Evolutionary conservation across 345 rosid genomes (phyloP).

Genomic region (Tarenaya hassleriana): DNA sequence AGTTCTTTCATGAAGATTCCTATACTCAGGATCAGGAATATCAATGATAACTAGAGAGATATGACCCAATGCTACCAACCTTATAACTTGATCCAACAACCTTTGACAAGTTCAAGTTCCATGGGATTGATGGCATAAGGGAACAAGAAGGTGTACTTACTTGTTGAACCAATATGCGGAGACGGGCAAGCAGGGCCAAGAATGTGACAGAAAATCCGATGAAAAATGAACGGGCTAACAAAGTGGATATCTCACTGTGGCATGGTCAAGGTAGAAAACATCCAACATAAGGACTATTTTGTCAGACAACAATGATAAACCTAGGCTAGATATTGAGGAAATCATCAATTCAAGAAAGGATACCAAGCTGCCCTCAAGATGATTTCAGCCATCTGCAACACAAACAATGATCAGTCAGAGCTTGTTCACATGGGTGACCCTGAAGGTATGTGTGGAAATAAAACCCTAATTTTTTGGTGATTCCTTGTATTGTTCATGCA

Average conservation of each 20-base stretch:
- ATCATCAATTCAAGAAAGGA: constrained; percentile 25
- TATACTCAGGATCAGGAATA: no score
- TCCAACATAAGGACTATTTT: not conserved
- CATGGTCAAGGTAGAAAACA: constrained; percentile 2
- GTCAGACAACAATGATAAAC: not conserved
- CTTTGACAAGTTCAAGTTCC: not conserved
- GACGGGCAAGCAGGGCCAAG: constrained; percentile 82
- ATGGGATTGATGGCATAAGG: not conserved
- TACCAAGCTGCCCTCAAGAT: constrained; percentile 86
- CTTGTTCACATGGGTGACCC: constrained; percentile 7
- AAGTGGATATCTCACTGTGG: constrained; percentile 54
- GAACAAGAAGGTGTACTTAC: constrained; percentile 36
- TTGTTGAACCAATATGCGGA: constrained; percentile 84
- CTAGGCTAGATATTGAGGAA: constrained; percentile 7
- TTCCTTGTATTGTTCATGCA: not conserved
- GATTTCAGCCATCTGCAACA: constrained; percentile 82
- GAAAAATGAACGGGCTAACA: constrained; percentile 85
- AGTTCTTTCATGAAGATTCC: not conserved
- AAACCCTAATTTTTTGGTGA: not conserved
- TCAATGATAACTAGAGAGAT: not conserved
- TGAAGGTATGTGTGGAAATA: not conserved
- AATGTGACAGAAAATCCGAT: constrained; percentile 62
- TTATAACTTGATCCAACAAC: not conserved
- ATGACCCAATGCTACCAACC: not conserved
- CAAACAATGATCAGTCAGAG: constrained; percentile 16